A percentile compares a stretch with the other conserved stretches of the same genome.
Conservation (phyloP, 1,139 yeast genomes). For the Lodderomyces jiufengensis region DNA sequence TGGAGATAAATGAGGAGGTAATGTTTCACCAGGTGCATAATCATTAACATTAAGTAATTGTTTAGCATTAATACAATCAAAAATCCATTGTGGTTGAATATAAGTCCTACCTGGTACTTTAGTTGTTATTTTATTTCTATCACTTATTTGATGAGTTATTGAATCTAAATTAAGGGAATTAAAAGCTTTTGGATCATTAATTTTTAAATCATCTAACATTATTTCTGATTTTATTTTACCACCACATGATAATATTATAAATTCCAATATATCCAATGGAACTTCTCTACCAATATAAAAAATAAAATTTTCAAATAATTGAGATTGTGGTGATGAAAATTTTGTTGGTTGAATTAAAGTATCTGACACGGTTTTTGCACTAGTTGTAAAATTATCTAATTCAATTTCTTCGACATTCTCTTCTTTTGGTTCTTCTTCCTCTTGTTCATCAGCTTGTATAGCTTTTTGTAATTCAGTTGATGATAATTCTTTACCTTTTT, state of each 20-base stretch:
- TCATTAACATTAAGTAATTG: constrained; percentile 69
- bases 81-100: constrained; percentile 97
- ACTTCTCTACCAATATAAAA: constrained; percentile 95
- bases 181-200: constrained; percentile 37
- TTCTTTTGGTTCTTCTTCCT: constrained; percentile 34
- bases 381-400: constrained; percentile 69
- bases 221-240: constrained; percentile 85
- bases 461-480: constrained; percentile 48
- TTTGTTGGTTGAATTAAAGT: constrained; percentile 74
- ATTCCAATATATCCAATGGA: constrained; percentile 86
- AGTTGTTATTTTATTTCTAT: constrained; percentile 75
- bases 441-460: constrained; percentile 44
- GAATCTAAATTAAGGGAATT: constrained; percentile 56
- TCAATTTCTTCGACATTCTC: constrained; percentile 41
- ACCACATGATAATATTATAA: constrained; percentile 82
- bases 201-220: constrained; percentile 69
- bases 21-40: constrained; percentile 90
- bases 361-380: constrained; percentile 60
- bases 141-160: constrained; percentile 91
- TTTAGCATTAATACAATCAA: constrained; percentile 83
- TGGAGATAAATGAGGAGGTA: constrained; percentile 97
- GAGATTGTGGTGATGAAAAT: constrained; percentile 54
- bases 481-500: constrained; percentile 39
- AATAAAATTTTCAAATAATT: constrained; percentile 67
- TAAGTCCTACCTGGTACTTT: constrained; percentile 91